A percentile compares a stretch with the other conserved stretches of the same genome.
Evolutionary conservation across 495 filamentous ascomycete genomes (phyloP).

Genomic region (Tuber aestivum): DNA sequence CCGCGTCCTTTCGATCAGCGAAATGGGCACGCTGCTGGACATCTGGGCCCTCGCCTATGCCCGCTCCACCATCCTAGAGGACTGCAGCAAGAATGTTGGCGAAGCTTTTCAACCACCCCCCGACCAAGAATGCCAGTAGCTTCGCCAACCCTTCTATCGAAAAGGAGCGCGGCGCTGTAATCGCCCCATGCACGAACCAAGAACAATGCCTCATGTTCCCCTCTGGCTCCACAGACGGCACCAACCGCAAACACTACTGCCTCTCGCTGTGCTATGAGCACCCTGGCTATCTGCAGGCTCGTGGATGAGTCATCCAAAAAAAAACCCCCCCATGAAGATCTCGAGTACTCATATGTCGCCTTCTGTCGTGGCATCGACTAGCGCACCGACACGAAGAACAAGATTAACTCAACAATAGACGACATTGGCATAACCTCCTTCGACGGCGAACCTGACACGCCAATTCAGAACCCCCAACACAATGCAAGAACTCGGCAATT

Average conservation of each 20-base stretch:
- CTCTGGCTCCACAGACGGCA: conserved; percentile 1
- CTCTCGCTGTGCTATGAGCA: no score
- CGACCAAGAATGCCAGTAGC: no score
- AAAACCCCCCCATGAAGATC: conserved; percentile 80
- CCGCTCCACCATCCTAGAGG: no score
- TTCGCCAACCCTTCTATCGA: no score
- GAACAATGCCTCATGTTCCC: no score
- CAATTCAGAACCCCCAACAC: conserved; percentile 20
- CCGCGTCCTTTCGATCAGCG: conserved; percentile 74
- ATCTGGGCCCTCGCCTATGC: no score
- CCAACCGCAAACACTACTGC: conserved; percentile 57
- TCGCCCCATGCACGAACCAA: no score
- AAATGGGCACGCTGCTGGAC: conserved; percentile 51
- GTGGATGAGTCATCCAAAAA: conserved; percentile 51
- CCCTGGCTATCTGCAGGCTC: conserved; percentile 44
- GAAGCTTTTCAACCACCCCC: no score
- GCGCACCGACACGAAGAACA: conserved; percentile 16
- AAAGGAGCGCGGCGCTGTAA: no score
- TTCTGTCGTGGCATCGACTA: conserved; percentile 65
- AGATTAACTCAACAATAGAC: conserved; percentile 7
- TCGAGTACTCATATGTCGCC: conserved; percentile 77
- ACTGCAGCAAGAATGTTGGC: no score
- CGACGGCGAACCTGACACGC: conserved; percentile 4
- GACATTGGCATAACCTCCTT: conserved; percentile 29
- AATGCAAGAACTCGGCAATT: no score